These are phyloP conservation scores for Blastocystis sp. DNA, from an alignment of 352 stramenopile species.

Conservation along the genomic window DNA sequence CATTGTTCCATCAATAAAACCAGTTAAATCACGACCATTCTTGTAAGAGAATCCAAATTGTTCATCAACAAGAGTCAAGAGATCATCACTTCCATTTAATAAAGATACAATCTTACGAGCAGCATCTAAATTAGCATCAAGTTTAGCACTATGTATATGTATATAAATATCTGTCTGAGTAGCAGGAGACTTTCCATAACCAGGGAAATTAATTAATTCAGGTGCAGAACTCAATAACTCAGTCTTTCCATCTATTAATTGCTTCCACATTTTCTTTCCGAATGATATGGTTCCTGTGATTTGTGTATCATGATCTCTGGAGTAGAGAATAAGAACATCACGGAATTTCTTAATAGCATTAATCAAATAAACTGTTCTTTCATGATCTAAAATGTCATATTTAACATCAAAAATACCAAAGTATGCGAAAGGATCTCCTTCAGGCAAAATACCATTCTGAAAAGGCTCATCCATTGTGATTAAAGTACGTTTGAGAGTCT, in stretches of 20 bases:
- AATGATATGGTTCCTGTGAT: background rate
- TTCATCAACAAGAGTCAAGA: constrained; percentile 12
- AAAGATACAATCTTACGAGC: background rate
- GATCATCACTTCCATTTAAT: constrained; percentile 3
- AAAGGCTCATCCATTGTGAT: too few species aligned
- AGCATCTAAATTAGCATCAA: constrained; percentile 1
- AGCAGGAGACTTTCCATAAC: constrained; percentile 16
- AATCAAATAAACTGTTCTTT: background rate
- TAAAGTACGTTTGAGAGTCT: too few species aligned
- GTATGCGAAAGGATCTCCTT: constrained; percentile 2
- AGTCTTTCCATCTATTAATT: background rate
- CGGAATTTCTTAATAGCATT: background rate
- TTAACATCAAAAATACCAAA: constrained; percentile 15
- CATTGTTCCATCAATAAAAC: constrained; percentile 31
- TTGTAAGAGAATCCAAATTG: constrained; percentile 32
- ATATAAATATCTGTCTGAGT: constrained; percentile 20
- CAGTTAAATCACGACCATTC: constrained; percentile 34
- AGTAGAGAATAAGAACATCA: background rate
- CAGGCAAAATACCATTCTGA: constrained; percentile 15
- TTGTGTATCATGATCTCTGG: background rate
- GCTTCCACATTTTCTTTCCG: constrained; percentile 8
- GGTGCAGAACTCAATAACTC: background rate
- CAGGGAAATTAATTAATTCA: constrained; percentile 11
- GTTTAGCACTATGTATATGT: constrained; percentile 16
- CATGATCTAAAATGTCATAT: background rate